Percentiles rank a stretch among this genome's conserved stretches.
These are phyloP conservation scores for Kewa caespitosa DNA, from an alignment of 179 eudicot genomes.

Conservation along the genomic window DNA sequence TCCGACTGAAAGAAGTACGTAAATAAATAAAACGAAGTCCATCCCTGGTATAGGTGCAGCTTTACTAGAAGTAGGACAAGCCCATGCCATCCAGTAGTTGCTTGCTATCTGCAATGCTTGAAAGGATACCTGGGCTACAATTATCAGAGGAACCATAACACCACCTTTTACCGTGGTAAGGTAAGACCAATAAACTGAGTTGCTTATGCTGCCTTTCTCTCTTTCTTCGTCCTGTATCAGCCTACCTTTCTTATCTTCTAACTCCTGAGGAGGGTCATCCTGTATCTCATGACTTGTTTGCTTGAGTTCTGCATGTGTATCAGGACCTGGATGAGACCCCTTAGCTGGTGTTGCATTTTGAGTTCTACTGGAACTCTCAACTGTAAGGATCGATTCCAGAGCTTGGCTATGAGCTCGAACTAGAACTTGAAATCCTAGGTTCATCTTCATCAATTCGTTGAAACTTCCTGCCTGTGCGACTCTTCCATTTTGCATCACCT, in stretches of 20 bases:
- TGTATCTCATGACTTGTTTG: constrained; percentile 50
- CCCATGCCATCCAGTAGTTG: constrained; percentile 99
- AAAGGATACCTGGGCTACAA: constrained; percentile 72
- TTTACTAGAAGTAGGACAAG: constrained; percentile 64
- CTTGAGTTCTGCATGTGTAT: constrained; percentile 41
- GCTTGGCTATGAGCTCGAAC: constrained; percentile 95
- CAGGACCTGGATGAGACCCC: constrained; percentile 27
- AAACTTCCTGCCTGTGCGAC: constrained; percentile 86
- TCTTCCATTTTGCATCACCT: constrained; percentile 93
- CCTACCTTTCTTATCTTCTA: constrained; percentile 54
- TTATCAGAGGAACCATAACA: constrained; percentile 63
- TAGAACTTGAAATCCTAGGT: constrained; percentile 75
- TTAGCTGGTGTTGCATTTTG: constrained; percentile 28
- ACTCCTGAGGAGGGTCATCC: constrained; percentile 45
- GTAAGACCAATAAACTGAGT: constrained; percentile 77
- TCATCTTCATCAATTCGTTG: constrained; percentile 67
- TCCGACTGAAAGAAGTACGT: constrained; percentile 64
- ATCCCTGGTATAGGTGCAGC: constrained; percentile 45
- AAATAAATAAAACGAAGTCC: constrained; percentile 57
- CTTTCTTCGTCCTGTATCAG: constrained; percentile 89
- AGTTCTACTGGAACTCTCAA: constrained; percentile 50
- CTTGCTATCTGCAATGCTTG: constrained; percentile 79
- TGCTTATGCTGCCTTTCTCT: constrained; percentile 89
- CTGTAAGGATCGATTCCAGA: constrained; percentile 66
- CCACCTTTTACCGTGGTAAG: constrained; percentile 73